phyloP scores from a whole-genome alignment of 306 rosid genomes.

The Citrullus amarus region DNA sequence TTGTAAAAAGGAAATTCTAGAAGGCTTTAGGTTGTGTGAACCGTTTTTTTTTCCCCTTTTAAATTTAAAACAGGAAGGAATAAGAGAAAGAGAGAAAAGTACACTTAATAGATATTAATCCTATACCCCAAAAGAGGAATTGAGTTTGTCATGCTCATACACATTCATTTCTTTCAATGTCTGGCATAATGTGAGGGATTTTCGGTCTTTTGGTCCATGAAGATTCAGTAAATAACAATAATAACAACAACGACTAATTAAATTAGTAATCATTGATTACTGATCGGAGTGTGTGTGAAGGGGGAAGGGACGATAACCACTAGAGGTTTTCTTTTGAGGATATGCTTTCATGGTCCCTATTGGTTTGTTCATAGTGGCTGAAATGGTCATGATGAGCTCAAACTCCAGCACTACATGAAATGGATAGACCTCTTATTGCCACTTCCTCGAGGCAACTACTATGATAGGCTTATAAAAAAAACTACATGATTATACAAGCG shows the following conservation, averaged over 20 bases:
- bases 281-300: neutral
- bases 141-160: neutral
- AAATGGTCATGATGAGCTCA: conserved; percentile 30
- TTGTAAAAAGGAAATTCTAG: neutral
- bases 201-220: neutral
- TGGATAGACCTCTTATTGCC: conserved; percentile 16
- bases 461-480: conserved; percentile 24
- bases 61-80: neutral
- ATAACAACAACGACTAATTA: neutral
- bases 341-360: conserved; percentile 1
- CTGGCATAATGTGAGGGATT: neutral
- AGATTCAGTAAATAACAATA: neutral
- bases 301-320: conserved; percentile 29
- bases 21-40: neutral
- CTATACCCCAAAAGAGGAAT: neutral
- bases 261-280: neutral
- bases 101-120: neutral
- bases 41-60: neutral
- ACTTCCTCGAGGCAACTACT: conserved; percentile 14
- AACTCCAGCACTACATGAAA: conserved; percentile 16
- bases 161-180: neutral
- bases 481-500: conserved; percentile 22
- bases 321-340: conserved; percentile 30
- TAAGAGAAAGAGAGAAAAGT: neutral
- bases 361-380: conserved; percentile 14